Base-by-base conservation (phyloP, 2,329 filamentous ascomycete species). In the Periconia macrospinosa region DNA sequence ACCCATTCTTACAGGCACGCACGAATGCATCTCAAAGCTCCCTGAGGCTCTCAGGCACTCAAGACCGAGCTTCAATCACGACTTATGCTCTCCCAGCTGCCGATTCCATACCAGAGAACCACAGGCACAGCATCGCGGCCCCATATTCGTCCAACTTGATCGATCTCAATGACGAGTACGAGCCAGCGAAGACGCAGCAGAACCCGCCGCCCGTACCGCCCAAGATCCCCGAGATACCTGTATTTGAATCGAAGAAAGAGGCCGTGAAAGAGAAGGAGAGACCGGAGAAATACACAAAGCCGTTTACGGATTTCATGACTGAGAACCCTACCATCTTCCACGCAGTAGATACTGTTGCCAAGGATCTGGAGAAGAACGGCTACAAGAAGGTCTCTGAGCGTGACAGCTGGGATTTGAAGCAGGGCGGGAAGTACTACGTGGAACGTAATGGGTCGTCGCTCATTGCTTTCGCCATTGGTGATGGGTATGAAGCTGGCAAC, bases 251-350 rank as follows among this genome's bases (percentile, higher is more conserved):
- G 8, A 27, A 55, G 43, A 30, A 46, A 30, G 55, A 57, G 19
- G 46, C 49, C 9, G 50, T 59, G 9, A 56, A 51, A 20, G 61
- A 62, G 45, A 67, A 63, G 41, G 58, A 69, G 51, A 64, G 66
- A 15, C 69, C 72, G 1, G 69, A 67, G 49, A 63, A 63, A 48
- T 96, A 92, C 72, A 89, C 90, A 9, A 81, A 91, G 75, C 91
- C 92, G 1, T 97, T 96, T 72, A 88, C 89, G 71, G 83, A 91
- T 49, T 97, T 97, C 71, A 83, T 97, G 78, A 89, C 86, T 43
- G 83, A 89, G 57, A 96, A 97, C 70, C 94, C 94, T 0, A 97
- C 94, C 9, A 85, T 97, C 45, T 99, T 96, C 74, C 94, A 99
- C 68, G 86, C 91, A 1, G 92, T 97, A 27, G 83, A 86, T 53